Base-by-base conservation (phyloP, 2,329 filamentous ascomycete genomes). In the Pseudocercospora ulei region DNA sequence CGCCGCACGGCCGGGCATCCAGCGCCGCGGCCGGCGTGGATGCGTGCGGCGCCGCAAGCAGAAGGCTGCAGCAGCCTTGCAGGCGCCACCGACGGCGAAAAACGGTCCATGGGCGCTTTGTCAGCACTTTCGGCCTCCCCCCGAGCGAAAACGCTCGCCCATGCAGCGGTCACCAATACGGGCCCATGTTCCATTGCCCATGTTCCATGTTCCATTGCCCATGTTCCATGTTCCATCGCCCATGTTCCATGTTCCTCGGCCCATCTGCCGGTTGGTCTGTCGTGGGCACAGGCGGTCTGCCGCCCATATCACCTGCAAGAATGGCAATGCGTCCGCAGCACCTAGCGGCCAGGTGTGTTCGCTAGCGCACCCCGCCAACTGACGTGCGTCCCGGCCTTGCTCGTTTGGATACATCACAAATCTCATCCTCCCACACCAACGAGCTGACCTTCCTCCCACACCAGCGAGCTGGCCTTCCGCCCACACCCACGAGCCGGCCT, bases 41-140 rank as follows among this genome's bases (percentile, higher is more conserved):
- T 23, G 30, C 18, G 12, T 17, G 22, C 6, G 20, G 25, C 43
- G 30, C 51, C 49, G 29, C 39, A 55, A 48, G 30, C 36, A 48
- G 52, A 50, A 41, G 39, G 26, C 37, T 56, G 55, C 55, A 57
- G 45, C 30, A 47, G 45, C 50, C 49, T 46, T 48, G 52, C 50
- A 47, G 41, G 41, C 47, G 55, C 55, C 53, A 55, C 53, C 33
- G 28, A 41, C 41, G 28, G 39, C 38, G 35, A 18, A 19, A 25
- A 14, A 26, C 34, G 34, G 28, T 30, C 29, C 7, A 33, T 20
- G 16, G 26, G 6, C 5, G 16, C 28, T 31, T 31, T 31, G 28
- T 31, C 28, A 31, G 28, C 28, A 18, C 4, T 9, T 7, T 19
- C n/a, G n/a, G 28, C 5, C 12, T 14, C 24, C 4, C n/a, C 4